phyloP scores from a whole-genome alignment of 2,329 filamentous ascomycete species.

The Colletotrichum sp. region DNA sequence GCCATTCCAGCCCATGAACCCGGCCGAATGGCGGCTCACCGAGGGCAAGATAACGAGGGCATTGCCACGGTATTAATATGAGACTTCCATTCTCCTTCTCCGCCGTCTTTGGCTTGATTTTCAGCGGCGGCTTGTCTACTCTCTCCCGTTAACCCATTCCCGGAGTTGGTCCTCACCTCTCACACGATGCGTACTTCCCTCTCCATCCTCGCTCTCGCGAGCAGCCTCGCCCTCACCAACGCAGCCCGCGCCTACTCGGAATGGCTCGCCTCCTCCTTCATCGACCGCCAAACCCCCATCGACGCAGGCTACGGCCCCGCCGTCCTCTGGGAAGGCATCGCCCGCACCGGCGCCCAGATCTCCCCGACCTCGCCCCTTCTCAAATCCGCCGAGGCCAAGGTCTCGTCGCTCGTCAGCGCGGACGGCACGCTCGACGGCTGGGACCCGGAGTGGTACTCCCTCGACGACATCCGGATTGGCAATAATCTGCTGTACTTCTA shows the following conservation, averaged over 20 bases:
- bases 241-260: background rate
- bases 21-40: background rate
- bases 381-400: background rate
- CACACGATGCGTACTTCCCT: background rate
- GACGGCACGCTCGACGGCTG: slow-evolving; percentile 53
- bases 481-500: slow-evolving; percentile 57
- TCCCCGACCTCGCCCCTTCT: background rate
- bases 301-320: slow-evolving; percentile 5
- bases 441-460: slow-evolving; percentile 53
- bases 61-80: background rate
- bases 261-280: slow-evolving; percentile 14
- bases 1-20: background rate
- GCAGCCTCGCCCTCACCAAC: background rate
- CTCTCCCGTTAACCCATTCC: background rate
- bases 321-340: slow-evolving; percentile 13
- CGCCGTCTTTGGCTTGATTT: background rate
- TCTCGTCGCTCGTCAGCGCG: slow-evolving; percentile 7
- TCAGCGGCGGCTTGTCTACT: background rate
- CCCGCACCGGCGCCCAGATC: background rate
- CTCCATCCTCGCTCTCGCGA: background rate
- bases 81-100: background rate
- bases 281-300: background rate
- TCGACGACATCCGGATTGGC: slow-evolving; percentile 59
- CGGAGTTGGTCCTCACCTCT: background rate
- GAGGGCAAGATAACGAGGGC: background rate